These are phyloP conservation scores for Vicia sativa DNA, from an alignment of 306 rosid species.

Conservation along the genomic window DNA sequence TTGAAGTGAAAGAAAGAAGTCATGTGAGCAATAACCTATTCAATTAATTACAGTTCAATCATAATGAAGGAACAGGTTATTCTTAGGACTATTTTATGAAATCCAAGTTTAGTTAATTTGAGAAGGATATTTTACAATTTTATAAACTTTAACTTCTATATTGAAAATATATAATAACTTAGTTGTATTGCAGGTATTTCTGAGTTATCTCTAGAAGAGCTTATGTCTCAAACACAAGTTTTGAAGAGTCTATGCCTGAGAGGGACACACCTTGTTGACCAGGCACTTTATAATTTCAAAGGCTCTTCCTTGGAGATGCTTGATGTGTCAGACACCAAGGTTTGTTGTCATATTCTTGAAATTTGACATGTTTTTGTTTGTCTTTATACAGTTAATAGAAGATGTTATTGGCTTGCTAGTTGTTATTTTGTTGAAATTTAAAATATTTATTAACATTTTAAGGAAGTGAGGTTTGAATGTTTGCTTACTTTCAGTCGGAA, in stretches of 20 bases:
- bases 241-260: conserved; percentile 77
- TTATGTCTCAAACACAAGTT: conserved; percentile 60
- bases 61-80: conserved; percentile 7
- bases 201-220: conserved; percentile 56
- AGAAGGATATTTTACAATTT: conserved; percentile 29
- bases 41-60: conserved; percentile 22
- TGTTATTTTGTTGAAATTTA: conserved; percentile 30
- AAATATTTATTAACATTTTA: conserved; percentile 19
- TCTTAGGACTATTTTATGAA: conserved; percentile 28
- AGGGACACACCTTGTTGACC: conserved; percentile 63
- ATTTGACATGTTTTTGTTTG: conserved; percentile 26
- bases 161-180: conserved; percentile 16
- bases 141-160: conserved; percentile 24
- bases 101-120: conserved; percentile 19
- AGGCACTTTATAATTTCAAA: conserved; percentile 54
- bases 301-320: conserved; percentile 82
- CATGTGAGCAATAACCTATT: conserved; percentile 1
- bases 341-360: conserved; percentile 44
- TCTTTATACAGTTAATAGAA: conserved; percentile 17
- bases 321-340: conserved; percentile 82
- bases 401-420: conserved; percentile 29
- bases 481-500: conserved; percentile 13
- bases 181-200: conserved; percentile 52
- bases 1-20: conserved; percentile 29
- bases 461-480: conserved; percentile 29